A percentile compares a stretch with the other conserved stretches of the same genome.
phyloP scores from a whole-genome alignment of 2,329 filamentous ascomycete genomes.

The Cryphonectria naterciae region DNA sequence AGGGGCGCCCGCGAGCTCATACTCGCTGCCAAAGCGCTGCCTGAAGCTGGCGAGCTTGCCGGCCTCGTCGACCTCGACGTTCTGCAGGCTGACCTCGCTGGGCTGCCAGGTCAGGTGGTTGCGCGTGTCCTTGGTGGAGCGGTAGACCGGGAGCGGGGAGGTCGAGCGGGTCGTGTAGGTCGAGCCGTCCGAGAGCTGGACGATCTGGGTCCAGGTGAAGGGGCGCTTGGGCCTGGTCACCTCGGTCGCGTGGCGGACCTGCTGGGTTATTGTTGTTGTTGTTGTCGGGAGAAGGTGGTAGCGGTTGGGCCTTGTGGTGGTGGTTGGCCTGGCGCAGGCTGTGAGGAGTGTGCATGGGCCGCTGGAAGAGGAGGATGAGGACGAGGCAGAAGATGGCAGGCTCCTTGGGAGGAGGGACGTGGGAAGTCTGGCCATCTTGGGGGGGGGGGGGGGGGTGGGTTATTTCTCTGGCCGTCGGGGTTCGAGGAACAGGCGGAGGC shows the following conservation, averaged over 20 bases:
- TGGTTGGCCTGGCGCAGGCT: conserved; percentile 22
- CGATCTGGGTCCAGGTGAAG: conserved; percentile 95
- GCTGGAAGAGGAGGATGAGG: conserved; percentile 31
- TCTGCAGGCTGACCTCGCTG: conserved; percentile 75
- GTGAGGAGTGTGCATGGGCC: conserved; percentile 21
- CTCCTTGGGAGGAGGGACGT: conserved; percentile 37
- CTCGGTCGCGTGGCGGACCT: conserved; percentile 81
- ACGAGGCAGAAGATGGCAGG: conserved; percentile 31
- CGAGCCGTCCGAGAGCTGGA: conserved; percentile 89
- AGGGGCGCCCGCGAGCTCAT: conserved; percentile 62
- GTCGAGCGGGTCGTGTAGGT: conserved; percentile 82
- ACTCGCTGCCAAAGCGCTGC: conserved; percentile 79
- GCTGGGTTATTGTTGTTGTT: conserved; percentile 40
- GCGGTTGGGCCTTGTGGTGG: conserved; percentile 28
- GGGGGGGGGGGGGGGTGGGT: neutral
- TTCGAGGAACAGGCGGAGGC: conserved; percentile 12
- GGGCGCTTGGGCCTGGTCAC: conserved; percentile 87
- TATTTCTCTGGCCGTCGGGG: conserved; percentile 25
- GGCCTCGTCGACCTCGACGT: conserved; percentile 93
- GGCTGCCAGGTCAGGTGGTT: conserved; percentile 95
- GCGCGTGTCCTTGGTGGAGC: conserved; percentile 76
- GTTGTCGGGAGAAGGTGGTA: conserved; percentile 27
- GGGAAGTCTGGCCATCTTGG: conserved; percentile 41
- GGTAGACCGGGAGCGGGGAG: conserved; percentile 65
- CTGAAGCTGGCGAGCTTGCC: conserved; percentile 87